A percentile compares a stretch with the other conserved stretches of the same genome.
Conservation (phyloP, 345 rosid genomes). For the Bruguiera sexangula region DNA sequence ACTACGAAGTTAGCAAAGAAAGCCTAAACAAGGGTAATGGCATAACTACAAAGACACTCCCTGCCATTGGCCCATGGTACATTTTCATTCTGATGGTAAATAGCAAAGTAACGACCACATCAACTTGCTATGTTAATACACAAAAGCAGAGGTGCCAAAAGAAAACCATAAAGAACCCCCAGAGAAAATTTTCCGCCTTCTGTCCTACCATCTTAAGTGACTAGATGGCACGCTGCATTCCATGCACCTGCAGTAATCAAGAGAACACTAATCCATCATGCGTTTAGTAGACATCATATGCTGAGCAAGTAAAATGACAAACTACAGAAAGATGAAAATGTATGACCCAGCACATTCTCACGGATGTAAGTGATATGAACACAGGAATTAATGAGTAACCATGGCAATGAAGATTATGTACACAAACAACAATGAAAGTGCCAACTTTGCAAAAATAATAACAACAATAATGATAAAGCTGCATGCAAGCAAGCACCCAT, state of each 20-base stretch:
- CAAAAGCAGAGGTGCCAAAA: conserved; percentile 21
- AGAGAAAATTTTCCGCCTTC: conserved; percentile 36
- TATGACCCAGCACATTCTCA: too few relatives aligned
- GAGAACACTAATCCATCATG: background rate
- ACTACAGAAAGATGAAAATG: too few relatives aligned
- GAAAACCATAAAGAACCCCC: conserved; percentile 19
- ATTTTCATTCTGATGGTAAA: conserved; percentile 42
- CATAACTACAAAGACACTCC: conserved; percentile 45
- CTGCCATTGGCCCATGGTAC: conserved; percentile 38
- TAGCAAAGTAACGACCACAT: conserved; percentile 28
- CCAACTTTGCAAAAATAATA: too few relatives aligned
- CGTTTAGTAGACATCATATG: background rate
- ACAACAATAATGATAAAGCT: too few relatives aligned
- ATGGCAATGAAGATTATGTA: too few relatives aligned
- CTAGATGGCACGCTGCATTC: conserved; percentile 18
- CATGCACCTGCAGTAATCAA: conserved; percentile 43
- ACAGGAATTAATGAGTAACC: too few relatives aligned
- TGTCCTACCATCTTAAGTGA: conserved; percentile 39
- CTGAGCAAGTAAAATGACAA: background rate
- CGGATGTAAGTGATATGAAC: too few relatives aligned
- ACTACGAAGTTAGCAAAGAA: conserved; percentile 24
- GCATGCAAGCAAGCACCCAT: too few relatives aligned
- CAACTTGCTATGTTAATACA: conserved; percentile 48
- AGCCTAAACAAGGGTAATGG: conserved; percentile 39
- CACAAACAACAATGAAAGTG: background rate